phyloP scores from a whole-genome alignment of 805 yeast genomes.

The Teunomyces panamensis region DNA sequence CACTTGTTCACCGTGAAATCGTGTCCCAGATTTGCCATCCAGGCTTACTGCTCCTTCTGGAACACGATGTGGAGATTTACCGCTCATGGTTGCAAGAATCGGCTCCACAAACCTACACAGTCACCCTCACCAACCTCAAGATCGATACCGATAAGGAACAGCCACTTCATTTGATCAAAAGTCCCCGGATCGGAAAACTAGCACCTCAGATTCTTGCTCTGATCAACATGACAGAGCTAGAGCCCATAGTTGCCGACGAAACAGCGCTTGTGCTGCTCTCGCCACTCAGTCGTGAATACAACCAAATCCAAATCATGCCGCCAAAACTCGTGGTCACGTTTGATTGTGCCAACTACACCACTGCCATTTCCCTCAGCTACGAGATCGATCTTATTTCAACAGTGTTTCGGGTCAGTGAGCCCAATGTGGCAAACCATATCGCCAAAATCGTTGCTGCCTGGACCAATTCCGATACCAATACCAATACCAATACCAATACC shows the following conservation, averaged over 20 bases:
- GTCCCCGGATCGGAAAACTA: conserved; percentile 5
- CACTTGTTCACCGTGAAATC: conserved; percentile 11
- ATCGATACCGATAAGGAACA: conserved; percentile 6
- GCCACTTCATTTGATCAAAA: conserved; percentile 9
- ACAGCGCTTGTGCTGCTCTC: conserved; percentile 11
- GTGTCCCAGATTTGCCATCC: background rate
- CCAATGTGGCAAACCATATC: conserved; percentile 1
- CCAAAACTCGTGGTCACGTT: conserved; percentile 11
- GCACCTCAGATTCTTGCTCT: conserved; percentile 12
- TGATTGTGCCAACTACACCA: conserved; percentile 7
- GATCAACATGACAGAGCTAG: conserved; percentile 8
- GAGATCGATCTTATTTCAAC: conserved; percentile 12
- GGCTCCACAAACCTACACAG: conserved; percentile 6
- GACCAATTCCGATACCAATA: background rate
- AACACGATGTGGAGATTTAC: background rate
- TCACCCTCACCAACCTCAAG: conserved; percentile 14
- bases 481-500: background rate
- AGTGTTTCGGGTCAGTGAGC: conserved; percentile 17
- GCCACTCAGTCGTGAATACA: conserved; percentile 9
- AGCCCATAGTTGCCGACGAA: conserved; percentile 11
- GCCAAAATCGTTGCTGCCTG: background rate
- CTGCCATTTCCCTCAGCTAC: conserved; percentile 9
- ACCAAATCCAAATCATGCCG: conserved; percentile 6
- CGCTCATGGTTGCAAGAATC: conserved; percentile 4
- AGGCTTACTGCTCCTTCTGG: no score